Evolutionary conservation across 106 monocot species (phyloP).

Genomic region (Gastrodia elata): DNA sequence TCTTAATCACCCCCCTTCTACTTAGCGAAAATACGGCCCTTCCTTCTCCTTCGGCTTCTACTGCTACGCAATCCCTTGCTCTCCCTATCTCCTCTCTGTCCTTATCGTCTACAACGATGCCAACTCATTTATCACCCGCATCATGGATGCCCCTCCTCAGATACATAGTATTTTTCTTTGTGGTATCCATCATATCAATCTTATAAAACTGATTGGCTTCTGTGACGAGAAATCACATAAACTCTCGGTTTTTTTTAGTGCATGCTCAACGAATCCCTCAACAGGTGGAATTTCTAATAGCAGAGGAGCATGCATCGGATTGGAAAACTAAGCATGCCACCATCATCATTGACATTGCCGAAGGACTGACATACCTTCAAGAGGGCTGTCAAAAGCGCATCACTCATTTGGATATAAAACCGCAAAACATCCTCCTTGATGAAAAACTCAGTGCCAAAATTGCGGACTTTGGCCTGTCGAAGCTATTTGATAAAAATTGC

Average conservation of each 20-base stretch:
- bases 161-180: conserved; percentile 6
- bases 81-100: not conserved
- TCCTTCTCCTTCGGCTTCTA: conserved; percentile 10
- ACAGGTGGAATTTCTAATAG: conserved; percentile 6
- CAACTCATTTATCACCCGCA: not conserved
- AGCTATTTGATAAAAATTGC: conserved; percentile 10
- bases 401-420: conserved; percentile 14
- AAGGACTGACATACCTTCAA: conserved; percentile 12
- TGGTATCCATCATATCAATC: conserved; percentile 16
- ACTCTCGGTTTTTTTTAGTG: conserved; percentile 13
- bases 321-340: not conserved
- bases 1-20: not conserved
- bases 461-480: conserved; percentile 14
- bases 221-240: conserved; percentile 17
- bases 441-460: conserved; percentile 8
- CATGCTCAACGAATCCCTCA: conserved; percentile 12
- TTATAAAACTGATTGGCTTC: conserved; percentile 9
- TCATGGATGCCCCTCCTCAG: not conserved
- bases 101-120: not conserved
- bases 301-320: not conserved
- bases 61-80: not conserved
- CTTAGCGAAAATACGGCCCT: not conserved
- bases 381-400: conserved; percentile 11
- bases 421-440: conserved; percentile 15
- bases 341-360: conserved; percentile 12